Evolutionary conservation across 2,329 filamentous ascomycete genomes (phyloP), one percentile per base, ranked within the genome.

Genomic region (Pseudogymnoascus verrucosus): DNA sequence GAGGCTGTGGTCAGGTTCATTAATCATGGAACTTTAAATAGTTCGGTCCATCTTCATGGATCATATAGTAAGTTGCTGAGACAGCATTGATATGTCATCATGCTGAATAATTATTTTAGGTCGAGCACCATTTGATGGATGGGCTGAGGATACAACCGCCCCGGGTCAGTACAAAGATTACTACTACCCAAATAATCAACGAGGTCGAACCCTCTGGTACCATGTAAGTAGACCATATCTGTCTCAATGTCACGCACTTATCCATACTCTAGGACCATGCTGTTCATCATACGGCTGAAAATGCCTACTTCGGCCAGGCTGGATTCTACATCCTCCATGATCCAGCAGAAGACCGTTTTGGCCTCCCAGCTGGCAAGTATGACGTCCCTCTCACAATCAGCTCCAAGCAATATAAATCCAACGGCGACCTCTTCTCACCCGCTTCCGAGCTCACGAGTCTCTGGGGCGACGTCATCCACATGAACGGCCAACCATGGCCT

Each of bases 401-500:
- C 8, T 76, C 82, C 10, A 84, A 83, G 71, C 76, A 76, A 60
- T 86, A 85, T 71, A 77, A 80, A 62, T 28, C 70, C 0, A 78
- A 82, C 64, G 83, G 82, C 7, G 75, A 79, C 3, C 76, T 85
- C 7, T 72, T 77, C 16, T 80, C 77, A 5, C 76, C 80, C 0
- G 74, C 73, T 1, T 74, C 76, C 16, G 78, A 83, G 65, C 72
- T 73, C 1, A 73, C 74, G 23, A 80, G 77, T 65, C 74, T 84
- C n/a, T 84, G 78, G 68, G 83, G 83, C 39, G 83, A 86, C 68
- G 73, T 83, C 1, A 83, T 85, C 61, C 78, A 84, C 51, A 82
- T 85, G 63, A 85, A 86, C 67, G 80, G 80, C 1, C 79, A 82
- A 65, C 83, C 83, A 2, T 86, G 83, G 83, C 84, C 84, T 2